A percentile compares a stretch with the other conserved stretches of the same genome.
Evolutionary conservation across 2,329 filamentous ascomycete genomes (phyloP).

Genomic region (Diaporthe ilicicola): DNA sequence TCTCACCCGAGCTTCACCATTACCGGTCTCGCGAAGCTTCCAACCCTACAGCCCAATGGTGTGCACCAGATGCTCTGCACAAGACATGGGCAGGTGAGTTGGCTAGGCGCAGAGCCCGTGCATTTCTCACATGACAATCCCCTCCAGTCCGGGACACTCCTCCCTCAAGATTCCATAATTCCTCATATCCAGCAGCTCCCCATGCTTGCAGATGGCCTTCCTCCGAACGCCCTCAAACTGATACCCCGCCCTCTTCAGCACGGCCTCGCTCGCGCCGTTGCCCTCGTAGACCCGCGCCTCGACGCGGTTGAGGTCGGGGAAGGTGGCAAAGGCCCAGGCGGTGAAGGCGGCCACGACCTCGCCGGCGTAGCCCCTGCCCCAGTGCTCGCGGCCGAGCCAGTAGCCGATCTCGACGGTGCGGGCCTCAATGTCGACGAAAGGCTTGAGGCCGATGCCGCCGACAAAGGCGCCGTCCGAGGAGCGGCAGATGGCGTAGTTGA

Average conservation of each 20-base stretch:
- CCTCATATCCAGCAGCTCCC: constrained; percentile 47
- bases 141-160: constrained; percentile 39
- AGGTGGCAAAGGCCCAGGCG: constrained; percentile 54
- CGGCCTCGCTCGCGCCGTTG: constrained; percentile 52
- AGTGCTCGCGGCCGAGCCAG: constrained; percentile 51
- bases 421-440: constrained; percentile 48
- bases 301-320: constrained; percentile 51
- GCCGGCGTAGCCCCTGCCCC: constrained; percentile 56
- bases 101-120: neutral
- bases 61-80: neutral
- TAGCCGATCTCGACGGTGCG: constrained; percentile 59
- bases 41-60: neutral
- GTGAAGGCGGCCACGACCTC: constrained; percentile 50
- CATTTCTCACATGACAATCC: constrained; percentile 25
- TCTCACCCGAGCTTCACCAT: neutral
- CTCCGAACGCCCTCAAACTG: constrained; percentile 53
- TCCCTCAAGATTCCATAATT: constrained; percentile 50
- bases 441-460: constrained; percentile 52
- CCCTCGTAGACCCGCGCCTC: constrained; percentile 48
- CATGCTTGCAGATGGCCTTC: constrained; percentile 52
- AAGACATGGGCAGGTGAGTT: neutral
- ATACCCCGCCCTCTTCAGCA: constrained; percentile 55
- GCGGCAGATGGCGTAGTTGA: constrained; percentile 47
- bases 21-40: neutral
- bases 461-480: constrained; percentile 44